Evolutionary conservation across 1,284 basidiomycete genomes (phyloP), one percentile per base, ranked within the genome.

Genomic region (Ustilago sp.): DNA sequence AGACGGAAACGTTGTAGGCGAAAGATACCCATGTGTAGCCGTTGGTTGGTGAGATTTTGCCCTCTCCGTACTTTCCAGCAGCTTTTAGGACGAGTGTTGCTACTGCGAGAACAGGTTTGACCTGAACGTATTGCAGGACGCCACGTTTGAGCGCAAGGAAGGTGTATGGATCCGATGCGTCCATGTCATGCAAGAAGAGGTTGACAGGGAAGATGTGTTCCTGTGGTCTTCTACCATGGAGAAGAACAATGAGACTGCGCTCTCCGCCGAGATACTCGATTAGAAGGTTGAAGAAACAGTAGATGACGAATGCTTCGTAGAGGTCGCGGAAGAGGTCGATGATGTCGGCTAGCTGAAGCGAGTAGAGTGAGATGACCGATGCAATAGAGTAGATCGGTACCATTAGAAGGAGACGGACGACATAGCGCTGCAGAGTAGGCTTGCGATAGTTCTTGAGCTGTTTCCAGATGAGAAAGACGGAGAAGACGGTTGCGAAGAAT

Each of bases 291-390:
- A 87, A 87, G 81, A 87, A 87, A 63, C 68, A 95, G 87, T 98
- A 98, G 80, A 98, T 98, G 50, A 98, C 95, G 85, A 97, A 98
- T 1, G 94, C 95, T 68, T 99, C 96, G 87, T 99, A 99, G 12
- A 99, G 90, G 86, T 99, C 97, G 47, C 96, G 90, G 66, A 98
- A 89, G 28, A 91, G 93, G 86, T 99, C 96, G 79, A 99, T 97
- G 79, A 97, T 92, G 88, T 98, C 98, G 0, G 96, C 96, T 1
- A 94, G 93, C 83, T 96, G 92, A 60, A 98, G 89, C 0, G 95
- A 98, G 88, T 95, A 95, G 55, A 99, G 89, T 1, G 96, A 94
- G 74, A 98, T 95, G 79, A 96, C 89, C 2, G 94, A 96, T 0
- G 95, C 90, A 28, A 98, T 89, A 1, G 92, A 94, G 86, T 98